Evolutionary conservation across 208 protist genomes (phyloP).

Genomic region (Acanthamoeba lugdunensis): DNA sequence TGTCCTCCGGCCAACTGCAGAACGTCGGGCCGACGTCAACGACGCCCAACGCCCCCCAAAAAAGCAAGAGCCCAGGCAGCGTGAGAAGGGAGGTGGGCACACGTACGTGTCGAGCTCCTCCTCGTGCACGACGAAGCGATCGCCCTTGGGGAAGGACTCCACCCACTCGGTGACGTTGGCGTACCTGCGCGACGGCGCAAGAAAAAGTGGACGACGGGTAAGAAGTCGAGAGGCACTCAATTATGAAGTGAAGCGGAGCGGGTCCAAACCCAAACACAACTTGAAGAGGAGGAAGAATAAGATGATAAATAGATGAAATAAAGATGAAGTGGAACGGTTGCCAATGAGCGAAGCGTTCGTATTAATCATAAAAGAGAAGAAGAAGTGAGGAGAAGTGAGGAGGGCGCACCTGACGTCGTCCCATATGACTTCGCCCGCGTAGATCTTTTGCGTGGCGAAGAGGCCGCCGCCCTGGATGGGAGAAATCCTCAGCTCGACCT

Average conservation of each 20-base stretch:
- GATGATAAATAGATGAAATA: background rate
- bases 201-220: background rate
- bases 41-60: no score
- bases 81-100: background rate
- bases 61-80: background rate
- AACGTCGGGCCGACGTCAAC: background rate
- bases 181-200: background rate
- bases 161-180: conserved; percentile 54
- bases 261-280: no score
- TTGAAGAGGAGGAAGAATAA: no score
- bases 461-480: conserved; percentile 70
- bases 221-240: background rate
- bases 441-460: conserved; percentile 67
- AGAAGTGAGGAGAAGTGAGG: background rate
- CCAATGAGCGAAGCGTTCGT: no score
- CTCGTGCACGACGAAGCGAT: conserved; percentile 62
- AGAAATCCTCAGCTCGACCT: conserved; percentile 70
- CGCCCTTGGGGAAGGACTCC: conserved; percentile 32
- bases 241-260: background rate
- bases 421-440: conserved; percentile 61
- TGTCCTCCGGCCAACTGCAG: conserved; percentile 14
- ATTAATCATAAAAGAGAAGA: background rate
- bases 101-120: conserved; percentile 54
- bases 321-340: background rate
- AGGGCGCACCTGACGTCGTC: conserved; percentile 36